Evolutionary conservation across 192 early-diverging fungal genomes (phyloP), one percentile per base, ranked within the genome.

Genomic region (Gonapodya sp.): DNA sequence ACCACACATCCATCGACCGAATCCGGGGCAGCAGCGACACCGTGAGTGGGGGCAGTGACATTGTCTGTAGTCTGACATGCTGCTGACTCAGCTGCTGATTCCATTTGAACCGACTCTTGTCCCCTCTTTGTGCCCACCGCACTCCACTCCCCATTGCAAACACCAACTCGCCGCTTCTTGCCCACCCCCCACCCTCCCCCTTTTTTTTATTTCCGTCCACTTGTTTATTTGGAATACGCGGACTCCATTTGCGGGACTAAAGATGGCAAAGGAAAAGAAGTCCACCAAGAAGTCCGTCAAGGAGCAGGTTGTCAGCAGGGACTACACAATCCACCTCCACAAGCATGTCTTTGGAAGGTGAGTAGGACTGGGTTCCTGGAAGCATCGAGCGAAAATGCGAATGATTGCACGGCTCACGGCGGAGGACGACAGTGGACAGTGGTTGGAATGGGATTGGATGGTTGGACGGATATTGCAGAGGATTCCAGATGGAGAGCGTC

Each of bases 291-390:
- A 93, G 85, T 94, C 93, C 79, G 92, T 93, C 79, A 88, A 94
- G 84, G 86, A 90, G 85, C 93, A 95, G 89, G 96, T 96, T 84
- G 93, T 98, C 84, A 96, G 96, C 84, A 93, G 96, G 85, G 97
- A 99, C 85, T 97, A 96, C 94, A 99, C 97, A 86, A 99, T 99
- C 88, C 95, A 99, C 94, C 88, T 99, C 84, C 96, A 97, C 95
- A 96, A 96, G 91, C 89, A 90, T 81, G 94, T 99, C 83, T 88
- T 89, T 81, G 93, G 92, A 83, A 89, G 83, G 92, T 94, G 86
- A 81, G 86, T 85, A 37, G 46, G 24, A 34, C 30, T 77, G 1
- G 74, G 1, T 1, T 31, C 31, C 74, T 16, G 31, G n/a, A 18
- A 32, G 0, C 0, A 34, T 35, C n/a, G 32, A 18, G 77, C 24